Percentiles rank a stretch among this genome's conserved stretches.
Evolutionary conservation across 345 rosid genomes (phyloP).

Genomic region (Eucalyptus sp.): DNA sequence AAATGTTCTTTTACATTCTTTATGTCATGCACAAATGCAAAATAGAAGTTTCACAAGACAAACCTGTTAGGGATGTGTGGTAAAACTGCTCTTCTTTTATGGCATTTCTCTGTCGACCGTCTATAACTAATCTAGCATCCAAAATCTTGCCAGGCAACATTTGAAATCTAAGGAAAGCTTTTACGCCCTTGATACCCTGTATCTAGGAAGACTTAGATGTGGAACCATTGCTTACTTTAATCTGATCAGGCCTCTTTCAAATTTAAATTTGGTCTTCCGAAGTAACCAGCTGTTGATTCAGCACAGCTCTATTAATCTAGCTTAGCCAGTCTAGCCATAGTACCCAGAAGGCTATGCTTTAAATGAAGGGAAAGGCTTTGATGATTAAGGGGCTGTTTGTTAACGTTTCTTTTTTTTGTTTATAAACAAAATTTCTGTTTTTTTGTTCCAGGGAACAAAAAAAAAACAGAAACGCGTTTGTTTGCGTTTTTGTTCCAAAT

Average conservation of each 20-base stretch:
- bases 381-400: neutral
- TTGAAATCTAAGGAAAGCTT: neutral
- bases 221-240: neutral
- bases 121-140: neutral
- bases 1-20: neutral
- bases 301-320: neutral
- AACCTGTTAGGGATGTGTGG: neutral
- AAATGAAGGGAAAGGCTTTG: neutral
- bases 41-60: neutral
- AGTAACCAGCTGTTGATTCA: neutral
- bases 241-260: neutral
- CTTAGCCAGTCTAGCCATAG: neutral
- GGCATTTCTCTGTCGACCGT: neutral
- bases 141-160: neutral
- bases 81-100: neutral
- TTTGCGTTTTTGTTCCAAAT: too few relatives aligned
- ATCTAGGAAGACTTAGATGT: neutral
- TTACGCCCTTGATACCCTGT: neutral
- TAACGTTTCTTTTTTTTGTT: too few relatives aligned
- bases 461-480: too few relatives aligned
- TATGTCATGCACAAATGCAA: neutral
- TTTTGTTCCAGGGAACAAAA: too few relatives aligned
- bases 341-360: neutral
- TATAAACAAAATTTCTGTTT: too few relatives aligned
- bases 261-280: neutral